phyloP scores from a whole-genome alignment of 495 filamentous ascomycete species.

The Trichoderma gamsii region DNA sequence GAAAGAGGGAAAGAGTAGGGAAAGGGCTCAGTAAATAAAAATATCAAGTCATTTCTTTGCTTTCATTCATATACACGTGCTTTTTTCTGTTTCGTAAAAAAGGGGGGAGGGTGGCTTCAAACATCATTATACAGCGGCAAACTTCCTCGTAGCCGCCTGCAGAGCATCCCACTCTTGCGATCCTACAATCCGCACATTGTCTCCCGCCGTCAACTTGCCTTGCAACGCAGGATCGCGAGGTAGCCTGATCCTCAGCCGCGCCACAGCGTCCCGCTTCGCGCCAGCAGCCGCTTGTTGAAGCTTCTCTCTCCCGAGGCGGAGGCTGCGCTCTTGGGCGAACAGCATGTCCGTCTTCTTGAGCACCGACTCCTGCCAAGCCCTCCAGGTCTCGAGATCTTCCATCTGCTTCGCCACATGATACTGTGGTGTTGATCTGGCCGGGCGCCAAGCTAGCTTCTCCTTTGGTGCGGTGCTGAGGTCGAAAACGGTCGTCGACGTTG shows the following conservation, averaged over 20 bases:
- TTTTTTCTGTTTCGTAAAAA: no score
- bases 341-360: conserved; percentile 34
- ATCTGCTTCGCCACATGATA: conserved; percentile 38
- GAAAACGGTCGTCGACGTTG: conserved; percentile 51
- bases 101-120: not conserved
- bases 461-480: conserved; percentile 44
- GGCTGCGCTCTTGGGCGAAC: conserved; percentile 20
- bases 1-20: not conserved
- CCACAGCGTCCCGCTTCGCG: conserved; percentile 34
- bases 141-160: conserved; percentile 25
- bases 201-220: conserved; percentile 26
- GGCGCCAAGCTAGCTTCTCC: conserved; percentile 48
- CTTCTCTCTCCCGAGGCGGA: conserved; percentile 18
- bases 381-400: conserved; percentile 39
- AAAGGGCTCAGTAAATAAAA: not conserved
- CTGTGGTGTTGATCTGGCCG: conserved; percentile 37
- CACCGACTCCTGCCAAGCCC: conserved; percentile 35
- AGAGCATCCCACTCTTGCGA: conserved; percentile 39
- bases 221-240: conserved; percentile 29
- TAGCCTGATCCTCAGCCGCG: conserved; percentile 41
- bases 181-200: conserved; percentile 36
- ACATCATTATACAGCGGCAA: conserved; percentile 1
- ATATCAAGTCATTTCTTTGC: not conserved
- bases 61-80: not conserved
- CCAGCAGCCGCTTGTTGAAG: conserved; percentile 22